Base-by-base conservation (phyloP, 495 filamentous ascomycete genomes). In the Xylaria longipes region DNA sequence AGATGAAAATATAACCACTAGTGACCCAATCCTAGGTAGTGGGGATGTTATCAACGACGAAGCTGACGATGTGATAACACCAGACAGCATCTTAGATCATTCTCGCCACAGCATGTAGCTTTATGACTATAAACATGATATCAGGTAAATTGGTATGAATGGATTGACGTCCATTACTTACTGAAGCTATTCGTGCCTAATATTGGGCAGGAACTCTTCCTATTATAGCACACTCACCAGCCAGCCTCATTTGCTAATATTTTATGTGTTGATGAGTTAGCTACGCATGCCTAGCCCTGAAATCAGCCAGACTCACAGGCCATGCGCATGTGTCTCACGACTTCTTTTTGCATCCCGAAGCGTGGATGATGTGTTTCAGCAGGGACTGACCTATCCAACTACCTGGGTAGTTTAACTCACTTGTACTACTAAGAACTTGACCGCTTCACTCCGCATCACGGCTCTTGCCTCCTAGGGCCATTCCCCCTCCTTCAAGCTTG, bases 221-320 rank as follows among this genome's bases (percentile, higher is more conserved):
- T 45, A 37, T 39, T 11, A 27, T 63, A 8, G 41, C 15, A 35
- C 25, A 46, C 25, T 35, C 25, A 39, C 31, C 25, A 33, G 64
- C 37, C 46, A 66, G 46, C 64, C 64, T 50, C 45, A 66, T 39
- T 54, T 66, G 9, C 31, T 9, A 22, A 60, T 60, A 60, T 60
- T 60, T 35, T 9, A 20, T 14, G 41, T 25, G 29, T 64, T 41
- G 14, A 67, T 37, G 29, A 35, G 46, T 41, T 17, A 67, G 46
- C 22, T 25, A 27, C 31, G 20, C 46, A 35, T 27, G 35, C 65
- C 48, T 43, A 41, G 46, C 33, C 33, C 45, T 66, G 7, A 22
- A 65, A 65, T 14, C 9, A 48, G 57, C 33, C 57, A 60, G 33
- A 22, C 31, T 60, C 33, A 65, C 25, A 65, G 6, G 41, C 62